These are phyloP conservation scores for Ganoderma resinaceum DNA, from an alignment of 1,284 basidiomycete genomes.

Conservation along the genomic window DNA sequence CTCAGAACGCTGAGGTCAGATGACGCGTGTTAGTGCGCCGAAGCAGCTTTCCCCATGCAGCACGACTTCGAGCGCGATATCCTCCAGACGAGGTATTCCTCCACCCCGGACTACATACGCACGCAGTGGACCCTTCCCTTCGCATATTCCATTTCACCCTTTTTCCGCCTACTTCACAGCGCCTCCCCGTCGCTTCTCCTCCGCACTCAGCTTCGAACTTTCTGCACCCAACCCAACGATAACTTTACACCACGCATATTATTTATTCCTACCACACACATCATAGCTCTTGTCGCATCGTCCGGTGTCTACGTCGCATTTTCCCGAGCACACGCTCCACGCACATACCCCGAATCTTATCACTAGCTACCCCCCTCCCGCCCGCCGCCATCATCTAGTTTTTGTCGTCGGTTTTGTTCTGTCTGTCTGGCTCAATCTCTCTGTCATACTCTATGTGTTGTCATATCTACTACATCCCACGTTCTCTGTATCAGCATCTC, in stretches of 20 bases:
- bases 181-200: background rate
- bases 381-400: background rate
- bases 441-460: conserved; percentile 16
- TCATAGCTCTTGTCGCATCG: conserved; percentile 20
- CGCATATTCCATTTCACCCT: background rate
- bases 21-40: background rate
- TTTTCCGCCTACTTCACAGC: background rate
- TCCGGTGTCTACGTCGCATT: conserved; percentile 8
- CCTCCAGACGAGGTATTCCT: background rate
- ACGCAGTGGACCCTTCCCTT: background rate
- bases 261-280: conserved; percentile 21
- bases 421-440: conserved; percentile 7
- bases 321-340: conserved; percentile 4
- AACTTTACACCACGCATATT: conserved; percentile 6
- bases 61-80: background rate
- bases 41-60: background rate
- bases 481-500: conserved; percentile 26
- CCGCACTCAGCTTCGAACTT: background rate
- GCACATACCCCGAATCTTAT: conserved; percentile 15
- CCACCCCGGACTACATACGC: background rate
- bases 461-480: conserved; percentile 25
- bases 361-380: conserved; percentile 10
- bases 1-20: background rate
- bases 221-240: background rate
- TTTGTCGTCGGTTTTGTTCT: conserved; percentile 8